Base-by-base conservation (phyloP, 805 yeast species). In the Wickerhamomyces canadensis region DNA sequence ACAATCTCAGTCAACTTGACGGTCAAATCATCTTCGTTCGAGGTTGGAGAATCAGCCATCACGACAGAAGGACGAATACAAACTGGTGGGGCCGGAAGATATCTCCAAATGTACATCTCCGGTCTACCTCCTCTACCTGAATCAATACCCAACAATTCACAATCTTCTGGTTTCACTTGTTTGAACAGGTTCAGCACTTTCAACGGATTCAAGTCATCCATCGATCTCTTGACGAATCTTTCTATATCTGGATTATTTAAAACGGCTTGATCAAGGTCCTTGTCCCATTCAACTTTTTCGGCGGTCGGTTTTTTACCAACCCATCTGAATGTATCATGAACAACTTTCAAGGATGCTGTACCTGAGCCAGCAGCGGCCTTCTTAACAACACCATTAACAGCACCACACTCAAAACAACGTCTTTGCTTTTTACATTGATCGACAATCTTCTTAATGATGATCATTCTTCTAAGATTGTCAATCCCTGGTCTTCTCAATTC, bases 61-160 rank as follows among this genome's bases (percentile, higher is more conserved):
- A 80, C 70, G 22, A 93, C 98, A 5, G 98, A 89, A 4, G 99
- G 99, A 48, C 99, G 77, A 38, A 93, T 93, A 70, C 98, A 93
- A 15, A 94, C 97, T 0, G 99, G 99, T 1, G 99, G 98, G 0
- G 98, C 98, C 0, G 98, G 98, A 37, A 93, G 72, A 57, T 89
- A 93, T 55, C 95, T 76, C 99, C 98, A 93, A 27, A 93, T 77
- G 59, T 89, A 93, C 72, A 84, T 86, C 62, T 91, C 98, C 5
- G 98, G 98, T 48, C 97, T 73, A 33, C 97, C 96, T 27, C 88
- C 86, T 49, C 78, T 75, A 4, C 85, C 73, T 1, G 96, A 76
- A 54, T 93, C 93, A 37, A 93, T 78, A 38, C 98, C 99, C 23
- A 93, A 65, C 15, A 93, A 70, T 61, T 91, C 97, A 64, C 96